These are phyloP conservation scores for Lipomyces spencermartinsiae DNA, from an alignment of 805 yeast species.

Conservation along the genomic window DNA sequence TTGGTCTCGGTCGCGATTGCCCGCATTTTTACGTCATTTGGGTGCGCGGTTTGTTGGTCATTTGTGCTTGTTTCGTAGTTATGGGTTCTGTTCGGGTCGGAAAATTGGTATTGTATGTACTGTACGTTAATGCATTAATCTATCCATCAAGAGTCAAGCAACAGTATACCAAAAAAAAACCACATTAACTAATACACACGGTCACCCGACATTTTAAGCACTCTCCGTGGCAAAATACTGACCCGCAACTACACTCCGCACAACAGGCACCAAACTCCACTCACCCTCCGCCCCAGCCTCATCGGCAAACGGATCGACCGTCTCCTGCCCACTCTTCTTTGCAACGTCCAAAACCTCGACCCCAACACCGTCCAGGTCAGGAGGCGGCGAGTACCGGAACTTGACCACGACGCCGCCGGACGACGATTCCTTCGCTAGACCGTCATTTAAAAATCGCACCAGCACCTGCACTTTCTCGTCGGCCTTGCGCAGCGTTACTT, in stretches of 20 bases:
- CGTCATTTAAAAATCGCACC: constrained; percentile 84
- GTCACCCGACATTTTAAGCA: not conserved
- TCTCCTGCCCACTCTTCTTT: constrained; percentile 15
- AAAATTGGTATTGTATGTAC: not conserved
- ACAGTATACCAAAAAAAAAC: not conserved
- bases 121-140: not conserved
- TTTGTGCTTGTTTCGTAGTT: not conserved
- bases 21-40: not conserved
- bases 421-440: constrained; percentile 71
- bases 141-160: not conserved
- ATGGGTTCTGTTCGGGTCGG: not conserved
- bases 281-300: constrained; percentile 22
- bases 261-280: constrained; percentile 31
- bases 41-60: not conserved
- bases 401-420: constrained; percentile 70
- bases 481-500: constrained; percentile 49
- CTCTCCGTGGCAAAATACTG: constrained; percentile 31
- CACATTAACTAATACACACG: not conserved
- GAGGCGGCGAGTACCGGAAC: constrained; percentile 38
- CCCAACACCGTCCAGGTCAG: constrained; percentile 11
- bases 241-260: constrained; percentile 35
- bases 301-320: constrained; percentile 41
- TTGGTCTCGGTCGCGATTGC: not conserved
- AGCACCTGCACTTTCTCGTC: constrained; percentile 68
- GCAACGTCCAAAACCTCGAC: constrained; percentile 29